Percentiles rank a stretch among this genome's conserved stretches.
These are phyloP conservation scores for Heritiera fomes DNA, from an alignment of 345 rosid genomes.

Conservation along the genomic window DNA sequence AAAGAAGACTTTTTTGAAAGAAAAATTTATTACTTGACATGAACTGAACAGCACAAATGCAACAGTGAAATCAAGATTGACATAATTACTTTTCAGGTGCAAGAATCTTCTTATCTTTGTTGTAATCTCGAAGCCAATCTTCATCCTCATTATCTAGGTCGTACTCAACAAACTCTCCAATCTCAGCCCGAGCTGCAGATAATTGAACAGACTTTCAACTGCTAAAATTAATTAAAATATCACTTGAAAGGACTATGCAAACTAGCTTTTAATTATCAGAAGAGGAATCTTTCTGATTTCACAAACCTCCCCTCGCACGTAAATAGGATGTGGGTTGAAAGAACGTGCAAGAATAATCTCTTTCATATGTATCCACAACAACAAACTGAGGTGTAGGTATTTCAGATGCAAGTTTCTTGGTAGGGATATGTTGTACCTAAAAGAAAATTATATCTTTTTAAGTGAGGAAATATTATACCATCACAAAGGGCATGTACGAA, in stretches of 20 bases:
- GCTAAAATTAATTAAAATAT: not conserved
- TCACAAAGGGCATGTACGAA: not conserved
- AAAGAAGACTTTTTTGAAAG: not conserved
- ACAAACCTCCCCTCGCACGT: conserved; percentile 95
- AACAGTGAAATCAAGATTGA: not conserved
- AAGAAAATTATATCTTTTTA: conserved; percentile 2
- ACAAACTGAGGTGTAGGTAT: conserved; percentile 94
- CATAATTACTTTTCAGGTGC: conserved; percentile 62
- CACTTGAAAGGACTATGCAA: conserved; percentile 1
- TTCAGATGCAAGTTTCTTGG: conserved; percentile 74
- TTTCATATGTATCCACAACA: conserved; percentile 86
- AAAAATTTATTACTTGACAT: not conserved
- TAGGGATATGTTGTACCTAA: conserved; percentile 59
- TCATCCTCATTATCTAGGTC: conserved; percentile 98
- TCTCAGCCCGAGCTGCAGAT: conserved; percentile 87
- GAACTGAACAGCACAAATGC: not conserved
- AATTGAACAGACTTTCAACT: conserved; percentile 22
- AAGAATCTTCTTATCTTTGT: conserved; percentile 60
- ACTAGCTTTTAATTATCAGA: not conserved
- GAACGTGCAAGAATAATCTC: conserved; percentile 82
- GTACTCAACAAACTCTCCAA: conserved; percentile 97
- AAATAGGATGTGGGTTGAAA: conserved; percentile 79
- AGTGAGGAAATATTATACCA: not conserved
- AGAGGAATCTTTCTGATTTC: conserved; percentile 9
- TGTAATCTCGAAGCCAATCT: conserved; percentile 80